A percentile compares a stretch with the other conserved stretches of the same genome.
Conservation (phyloP, 1,284 basidiomycete genomes). For the Trametes pubescens region DNA sequence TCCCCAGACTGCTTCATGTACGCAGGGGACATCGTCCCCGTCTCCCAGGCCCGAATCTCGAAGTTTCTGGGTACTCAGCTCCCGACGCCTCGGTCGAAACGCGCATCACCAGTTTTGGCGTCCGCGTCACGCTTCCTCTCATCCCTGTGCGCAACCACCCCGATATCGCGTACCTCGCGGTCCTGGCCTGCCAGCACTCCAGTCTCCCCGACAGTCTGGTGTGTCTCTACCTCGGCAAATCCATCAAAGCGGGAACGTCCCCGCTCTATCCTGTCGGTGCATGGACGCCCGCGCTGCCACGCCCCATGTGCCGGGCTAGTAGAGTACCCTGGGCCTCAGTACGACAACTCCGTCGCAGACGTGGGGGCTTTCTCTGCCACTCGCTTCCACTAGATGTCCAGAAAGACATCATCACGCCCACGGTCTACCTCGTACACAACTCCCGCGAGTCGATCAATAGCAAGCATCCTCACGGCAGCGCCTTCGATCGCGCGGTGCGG, state of each 20-base stretch:
- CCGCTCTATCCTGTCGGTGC: neutral
- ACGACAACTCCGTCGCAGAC: neutral
- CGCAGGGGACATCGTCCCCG: neutral
- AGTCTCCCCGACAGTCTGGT: neutral
- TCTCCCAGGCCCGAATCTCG: neutral
- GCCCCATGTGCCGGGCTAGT: neutral
- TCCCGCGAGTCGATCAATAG: neutral
- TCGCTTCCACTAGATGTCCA: neutral
- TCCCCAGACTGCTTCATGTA: neutral
- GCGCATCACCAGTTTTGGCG: neutral
- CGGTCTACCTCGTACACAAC: neutral
- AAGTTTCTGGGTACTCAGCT: neutral
- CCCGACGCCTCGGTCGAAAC: neutral
- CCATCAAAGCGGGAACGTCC: neutral
- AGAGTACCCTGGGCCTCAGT: neutral
- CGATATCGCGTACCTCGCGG: neutral
- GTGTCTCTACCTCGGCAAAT: neutral
- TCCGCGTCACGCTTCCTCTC: slow-evolving; percentile 1
- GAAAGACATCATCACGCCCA: neutral
- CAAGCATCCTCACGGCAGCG: neutral
- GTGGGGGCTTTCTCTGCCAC: neutral
- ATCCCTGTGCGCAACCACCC: neutral
- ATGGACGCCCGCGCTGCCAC: neutral
- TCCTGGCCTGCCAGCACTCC: neutral
- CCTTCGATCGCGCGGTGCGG: neutral